Base-by-base conservation (phyloP, 352 stramenopile genomes). In the Pythium monospermum region DNA sequence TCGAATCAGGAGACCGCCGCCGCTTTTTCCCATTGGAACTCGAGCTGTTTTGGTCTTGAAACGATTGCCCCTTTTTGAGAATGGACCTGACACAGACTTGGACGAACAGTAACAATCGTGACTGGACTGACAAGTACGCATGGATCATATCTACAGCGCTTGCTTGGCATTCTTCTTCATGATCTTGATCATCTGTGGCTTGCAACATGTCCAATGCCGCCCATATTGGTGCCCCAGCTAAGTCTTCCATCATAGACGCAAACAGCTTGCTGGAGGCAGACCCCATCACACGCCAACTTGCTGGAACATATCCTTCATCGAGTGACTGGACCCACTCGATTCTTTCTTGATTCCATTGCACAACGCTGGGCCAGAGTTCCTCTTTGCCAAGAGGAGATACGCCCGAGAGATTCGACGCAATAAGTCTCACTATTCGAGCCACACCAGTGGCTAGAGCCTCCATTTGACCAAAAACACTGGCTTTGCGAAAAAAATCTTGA, bases 321-420 rank as follows among this genome's bases (percentile, higher is more conserved):
- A 37, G 26, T 12, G 26, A 61, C 25, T 4, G 35, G 18, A 1
- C 39, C 51, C 16, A 37, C 22, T 37, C 45, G 25, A 12, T 11
- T 31, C 8, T 53, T 43, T 8, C 23, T 57, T 28, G 41, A 39
- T 21, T 57, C 30, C 2, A 63, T 38, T 13, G 30, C 13, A 13
- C 30, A 13, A 35, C 13, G 13, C 7, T 35, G 30, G 8, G 13
- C 30, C 30, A 35, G 13, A 35, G 7, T 35, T 35, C 30, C 13
- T 35, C 30, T 13, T 13, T 8, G 30, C 7, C 30, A 8, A 35
- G 13, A 35, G 30, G 8, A 13, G 30, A 13, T 13, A 42, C 16
- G 10, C 7, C 7, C 11, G 7, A n/a, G 11, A 42, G 19, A 23
- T 18, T 10, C 19, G 15, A 18, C 7, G 7, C 11, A 6, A 42